Evolutionary conservation across 2,329 filamentous ascomycete species (phyloP).

Genomic region (Fusarium penzigii): DNA sequence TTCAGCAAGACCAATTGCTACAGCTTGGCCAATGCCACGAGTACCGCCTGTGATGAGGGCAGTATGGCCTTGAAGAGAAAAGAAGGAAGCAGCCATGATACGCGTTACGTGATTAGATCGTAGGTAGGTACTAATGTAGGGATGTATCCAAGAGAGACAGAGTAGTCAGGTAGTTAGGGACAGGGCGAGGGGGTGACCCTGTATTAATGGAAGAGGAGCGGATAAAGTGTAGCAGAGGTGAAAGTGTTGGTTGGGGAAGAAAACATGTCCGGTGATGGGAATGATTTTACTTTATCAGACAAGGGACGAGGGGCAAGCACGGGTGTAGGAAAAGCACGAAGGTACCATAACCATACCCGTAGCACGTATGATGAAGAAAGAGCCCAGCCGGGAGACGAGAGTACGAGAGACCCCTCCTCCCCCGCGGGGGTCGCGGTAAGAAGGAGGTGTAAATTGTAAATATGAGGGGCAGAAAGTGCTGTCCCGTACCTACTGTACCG

Average conservation of each 20-base stretch:
- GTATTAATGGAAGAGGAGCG: too few relatives aligned
- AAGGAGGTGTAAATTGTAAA: too few relatives aligned
- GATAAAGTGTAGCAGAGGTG: too few relatives aligned
- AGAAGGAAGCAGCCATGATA: conserved; percentile 42
- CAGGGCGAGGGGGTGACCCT: neutral
- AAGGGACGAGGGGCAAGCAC: neutral
- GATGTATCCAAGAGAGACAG: neutral
- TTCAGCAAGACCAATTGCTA: conserved; percentile 59
- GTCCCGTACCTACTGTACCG: too few relatives aligned
- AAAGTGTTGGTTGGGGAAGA: too few relatives aligned
- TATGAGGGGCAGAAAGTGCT: too few relatives aligned
- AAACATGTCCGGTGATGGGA: too few relatives aligned
- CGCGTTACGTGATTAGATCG: neutral
- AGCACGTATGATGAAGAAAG: neutral
- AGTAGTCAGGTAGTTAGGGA: neutral
- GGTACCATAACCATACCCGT: too few relatives aligned
- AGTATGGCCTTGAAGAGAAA: conserved; percentile 58
- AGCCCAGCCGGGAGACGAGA: neutral
- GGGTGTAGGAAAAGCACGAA: too few relatives aligned
- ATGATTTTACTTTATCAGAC: neutral
- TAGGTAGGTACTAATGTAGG: neutral
- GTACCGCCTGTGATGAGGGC: conserved; percentile 60
- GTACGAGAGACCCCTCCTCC: too few relatives aligned
- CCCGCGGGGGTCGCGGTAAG: too few relatives aligned
- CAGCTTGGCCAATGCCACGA: conserved; percentile 58